Conservation (phyloP, 2,329 filamentous ascomycete genomes). For the Hypomyces rosellus region DNA sequence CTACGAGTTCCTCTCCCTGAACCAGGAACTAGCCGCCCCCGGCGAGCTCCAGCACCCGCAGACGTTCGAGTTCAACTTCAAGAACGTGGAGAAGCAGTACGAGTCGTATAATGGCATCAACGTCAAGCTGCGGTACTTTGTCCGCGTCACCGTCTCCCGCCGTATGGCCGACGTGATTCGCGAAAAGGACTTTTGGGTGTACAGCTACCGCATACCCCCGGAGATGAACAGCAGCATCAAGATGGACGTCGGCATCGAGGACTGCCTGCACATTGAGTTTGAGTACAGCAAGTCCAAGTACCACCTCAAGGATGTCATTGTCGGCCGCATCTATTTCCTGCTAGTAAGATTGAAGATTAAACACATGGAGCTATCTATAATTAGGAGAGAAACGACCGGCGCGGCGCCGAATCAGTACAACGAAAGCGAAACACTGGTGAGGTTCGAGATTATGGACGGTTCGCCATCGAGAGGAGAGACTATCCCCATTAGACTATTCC, state of each 20-base stretch:
- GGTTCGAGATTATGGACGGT: conserved; percentile 99
- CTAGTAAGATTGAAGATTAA: conserved; percentile 98
- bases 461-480: conserved; percentile 93
- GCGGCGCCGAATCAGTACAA: conserved; percentile 98
- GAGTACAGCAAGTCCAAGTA: conserved; percentile 99
- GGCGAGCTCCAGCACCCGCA: conserved; percentile 98
- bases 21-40: conserved; percentile 92
- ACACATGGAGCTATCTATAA: conserved; percentile 99
- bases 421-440: conserved; percentile 94
- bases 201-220: conserved; percentile 94
- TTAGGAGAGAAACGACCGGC: conserved; percentile 91
- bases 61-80: conserved; percentile 99
- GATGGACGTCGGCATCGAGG: conserved; percentile 99
- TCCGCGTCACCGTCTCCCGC: conserved; percentile 90
- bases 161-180: conserved; percentile 97
- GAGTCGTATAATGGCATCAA: conserved; percentile 99
- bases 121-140: conserved; percentile 96
- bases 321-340: conserved; percentile 96
- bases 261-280: conserved; percentile 98
- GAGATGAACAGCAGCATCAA: conserved; percentile 99
- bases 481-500: conserved; percentile 93
- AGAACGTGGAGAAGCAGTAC: conserved; percentile 99
- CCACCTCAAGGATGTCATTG: conserved; percentile 97
- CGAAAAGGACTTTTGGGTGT: conserved; percentile 99
- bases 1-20: conserved; percentile 96